Base-by-base conservation (phyloP, 2,329 filamentous ascomycete species). In the Sporothrix inflata region DNA sequence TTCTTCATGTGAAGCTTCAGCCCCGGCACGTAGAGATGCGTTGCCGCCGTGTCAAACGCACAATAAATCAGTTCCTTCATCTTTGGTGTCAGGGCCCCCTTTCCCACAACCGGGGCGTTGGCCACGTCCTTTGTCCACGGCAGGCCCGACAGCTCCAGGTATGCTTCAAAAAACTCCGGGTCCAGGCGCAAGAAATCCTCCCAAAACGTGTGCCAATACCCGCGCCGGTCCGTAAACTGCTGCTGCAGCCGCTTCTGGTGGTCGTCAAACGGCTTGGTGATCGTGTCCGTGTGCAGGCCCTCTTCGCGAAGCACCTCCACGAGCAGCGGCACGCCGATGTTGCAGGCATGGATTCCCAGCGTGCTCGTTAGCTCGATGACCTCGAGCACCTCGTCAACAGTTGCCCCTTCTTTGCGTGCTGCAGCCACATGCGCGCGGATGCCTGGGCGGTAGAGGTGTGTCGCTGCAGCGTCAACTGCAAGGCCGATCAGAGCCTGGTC, bases 1-100 rank as follows among this genome's bases (percentile, higher is more conserved):
- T 67, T 67, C 16, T 67, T 67, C 63, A 67, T 67, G 12, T 67
- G 63, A 1, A 67, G 63, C 45, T 67, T 67, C 42, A 67, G 42
- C 8, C 63, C 53, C 21, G 42, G 42, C 1, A 51, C 63, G 27
- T 67, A 67, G 24, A 67, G 45, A 34, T 67, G 63, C 2, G 63
- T 67, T 6, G 63, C 42, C 1, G 63, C 63, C 1, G 42, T 34
- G 12, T 67, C 63, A 21, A 67, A 67, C 6, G 63, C 63, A n/a
- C 63, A 67, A 14, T 67, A 67, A 16, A 67, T 38, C 14, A 67
- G 14, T 24, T 67, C 63, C 12, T 67, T 67, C 45, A 67, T 34
- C 21, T 67, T 49, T 9, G 45, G 24, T n/a, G 19, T 30, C 6
- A 49, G 14, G 7, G 63, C 40, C 1, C 40, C 63, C 14, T 51